These are phyloP conservation scores for Flaveria linearis DNA, from an alignment of 129 eudicot species.

Conservation along the genomic window DNA sequence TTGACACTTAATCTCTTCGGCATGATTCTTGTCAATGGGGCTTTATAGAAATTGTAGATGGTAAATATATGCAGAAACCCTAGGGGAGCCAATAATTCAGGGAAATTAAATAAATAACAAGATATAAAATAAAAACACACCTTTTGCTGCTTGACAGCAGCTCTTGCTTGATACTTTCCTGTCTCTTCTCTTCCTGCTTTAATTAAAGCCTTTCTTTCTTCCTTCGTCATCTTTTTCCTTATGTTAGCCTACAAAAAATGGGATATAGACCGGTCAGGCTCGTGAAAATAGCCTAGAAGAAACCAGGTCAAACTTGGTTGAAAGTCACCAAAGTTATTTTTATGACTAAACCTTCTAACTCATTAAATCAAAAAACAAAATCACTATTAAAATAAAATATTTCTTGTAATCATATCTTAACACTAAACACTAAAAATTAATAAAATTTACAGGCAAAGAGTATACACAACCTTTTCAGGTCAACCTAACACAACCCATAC, in stretches of 20 bases:
- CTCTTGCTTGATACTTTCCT: slow-evolving; percentile 60
- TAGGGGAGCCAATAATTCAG: slow-evolving; percentile 4
- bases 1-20: not conserved
- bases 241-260: slow-evolving; percentile 57
- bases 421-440: not conserved
- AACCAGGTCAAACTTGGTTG: not conserved
- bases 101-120: slow-evolving; percentile 2
- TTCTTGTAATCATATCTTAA: not conserved
- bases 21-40: not conserved
- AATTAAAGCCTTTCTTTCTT: slow-evolving; percentile 64
- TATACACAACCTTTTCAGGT: not conserved
- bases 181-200: slow-evolving; percentile 85
- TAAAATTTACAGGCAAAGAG: not conserved
- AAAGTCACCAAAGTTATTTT: not conserved
- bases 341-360: not conserved
- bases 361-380: not conserved
- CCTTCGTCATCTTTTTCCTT: slow-evolving; percentile 72
- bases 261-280: not conserved
- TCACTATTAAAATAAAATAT: not conserved
- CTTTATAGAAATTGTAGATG: not conserved
- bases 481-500: not conserved
- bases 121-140: slow-evolving; percentile 33
- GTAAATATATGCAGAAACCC: not conserved
- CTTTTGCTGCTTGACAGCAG: slow-evolving; percentile 84
- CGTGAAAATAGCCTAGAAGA: not conserved